Percentiles rank a stretch among this genome's conserved stretches.
phyloP scores from a whole-genome alignment of 2,329 filamentous ascomycete species.

The Pestalotiopsis fici region DNA sequence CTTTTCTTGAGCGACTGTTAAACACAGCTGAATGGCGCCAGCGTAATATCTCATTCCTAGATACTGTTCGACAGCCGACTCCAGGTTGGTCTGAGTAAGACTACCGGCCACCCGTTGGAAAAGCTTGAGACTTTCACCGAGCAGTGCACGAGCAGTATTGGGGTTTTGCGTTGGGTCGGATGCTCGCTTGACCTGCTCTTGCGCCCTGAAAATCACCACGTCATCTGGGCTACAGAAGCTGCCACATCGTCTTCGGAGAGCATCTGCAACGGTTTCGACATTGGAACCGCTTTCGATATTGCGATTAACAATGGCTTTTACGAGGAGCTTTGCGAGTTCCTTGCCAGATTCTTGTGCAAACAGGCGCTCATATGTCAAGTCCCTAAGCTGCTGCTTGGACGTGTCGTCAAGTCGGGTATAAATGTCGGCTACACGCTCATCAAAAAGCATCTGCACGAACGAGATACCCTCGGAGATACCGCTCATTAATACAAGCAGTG shows the following conservation, averaged over 20 bases:
- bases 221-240: constrained; percentile 98
- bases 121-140: constrained; percentile 86
- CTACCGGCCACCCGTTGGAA: constrained; percentile 88
- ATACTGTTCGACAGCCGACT: constrained; percentile 78
- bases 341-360: constrained; percentile 81
- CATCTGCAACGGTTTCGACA: constrained; percentile 95
- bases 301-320: constrained; percentile 96
- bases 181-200: constrained; percentile 89
- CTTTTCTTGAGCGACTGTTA: constrained; percentile 79
- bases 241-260: constrained; percentile 86
- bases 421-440: constrained; percentile 90
- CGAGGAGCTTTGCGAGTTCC: constrained; percentile 88
- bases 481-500: constrained; percentile 80
- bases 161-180: constrained; percentile 75
- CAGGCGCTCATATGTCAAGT: constrained; percentile 83
- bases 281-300: constrained; percentile 97
- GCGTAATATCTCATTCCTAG: constrained; percentile 85
- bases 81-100: constrained; percentile 78
- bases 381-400: constrained; percentile 68
- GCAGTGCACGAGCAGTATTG: constrained; percentile 73
- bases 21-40: constrained; percentile 84
- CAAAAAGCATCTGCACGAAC: constrained; percentile 92
- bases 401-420: constrained; percentile 72
- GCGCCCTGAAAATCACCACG: constrained; percentile 97
- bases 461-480: constrained; percentile 96